phyloP scores from a whole-genome alignment of 2,329 filamentous ascomycete species.

The Cladosporium cucumerinum region DNA sequence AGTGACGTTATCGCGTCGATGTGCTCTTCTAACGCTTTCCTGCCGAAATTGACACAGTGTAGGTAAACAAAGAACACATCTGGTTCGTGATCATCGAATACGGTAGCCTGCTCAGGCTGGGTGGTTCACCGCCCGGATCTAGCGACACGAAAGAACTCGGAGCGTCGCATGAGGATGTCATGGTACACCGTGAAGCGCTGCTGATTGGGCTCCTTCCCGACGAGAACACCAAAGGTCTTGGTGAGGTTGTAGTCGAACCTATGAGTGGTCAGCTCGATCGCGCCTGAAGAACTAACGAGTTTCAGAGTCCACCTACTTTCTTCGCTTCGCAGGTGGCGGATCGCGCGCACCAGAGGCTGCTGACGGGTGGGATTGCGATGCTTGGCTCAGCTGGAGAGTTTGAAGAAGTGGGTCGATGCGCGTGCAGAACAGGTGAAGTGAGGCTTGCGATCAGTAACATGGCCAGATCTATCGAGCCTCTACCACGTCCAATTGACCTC shows the following conservation, averaged over 20 bases:
- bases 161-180: not conserved
- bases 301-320: no score
- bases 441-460: no score
- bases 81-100: not conserved
- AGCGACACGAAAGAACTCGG: not conserved
- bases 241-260: not conserved
- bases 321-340: no score
- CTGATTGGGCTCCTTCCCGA: not conserved
- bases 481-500: no score
- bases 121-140: not conserved
- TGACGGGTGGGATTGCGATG: no score
- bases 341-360: no score
- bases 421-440: no score
- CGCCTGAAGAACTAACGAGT: no score
- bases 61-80: not conserved
- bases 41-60: not conserved
- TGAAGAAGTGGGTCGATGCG: no score
- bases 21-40: not conserved
- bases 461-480: no score
- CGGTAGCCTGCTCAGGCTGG: not conserved
- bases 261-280: no score
- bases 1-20: not conserved
- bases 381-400: no score
- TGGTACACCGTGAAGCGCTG: not conserved
- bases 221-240: not conserved